Conservation (phyloP, 352 stramenopile genomes). For the Pythium coloratum region DNA sequence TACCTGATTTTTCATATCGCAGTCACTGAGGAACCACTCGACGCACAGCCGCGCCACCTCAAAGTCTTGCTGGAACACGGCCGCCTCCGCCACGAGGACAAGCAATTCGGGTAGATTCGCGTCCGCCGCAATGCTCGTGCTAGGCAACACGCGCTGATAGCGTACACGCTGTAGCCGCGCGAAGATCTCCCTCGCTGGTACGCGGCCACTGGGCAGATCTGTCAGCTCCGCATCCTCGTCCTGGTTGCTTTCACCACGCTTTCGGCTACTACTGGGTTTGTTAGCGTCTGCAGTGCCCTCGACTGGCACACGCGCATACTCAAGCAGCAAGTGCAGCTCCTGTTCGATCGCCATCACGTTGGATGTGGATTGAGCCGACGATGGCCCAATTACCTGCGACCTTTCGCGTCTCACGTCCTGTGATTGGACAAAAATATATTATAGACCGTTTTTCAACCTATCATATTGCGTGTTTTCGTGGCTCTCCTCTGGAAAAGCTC, state of each 20-base stretch:
- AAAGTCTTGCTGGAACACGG: constrained; percentile 68
- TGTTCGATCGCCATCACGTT: constrained; percentile 50
- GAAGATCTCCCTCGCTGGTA: constrained; percentile 39
- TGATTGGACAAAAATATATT: constrained; percentile 71
- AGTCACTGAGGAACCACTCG: constrained; percentile 74
- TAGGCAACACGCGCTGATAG: constrained; percentile 40
- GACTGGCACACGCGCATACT: constrained; percentile 34
- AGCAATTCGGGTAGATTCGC: constrained; percentile 72
- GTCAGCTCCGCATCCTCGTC: neutral
- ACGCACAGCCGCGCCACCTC: constrained; percentile 49
- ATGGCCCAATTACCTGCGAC: constrained; percentile 22
- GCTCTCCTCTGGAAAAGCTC: neutral
- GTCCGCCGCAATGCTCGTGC: constrained; percentile 21
- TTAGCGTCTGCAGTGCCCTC: constrained; percentile 8
- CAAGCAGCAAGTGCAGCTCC: constrained; percentile 51
- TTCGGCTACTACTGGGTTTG: constrained; percentile 17
- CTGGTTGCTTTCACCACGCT: neutral
- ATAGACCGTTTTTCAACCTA: constrained; percentile 42
- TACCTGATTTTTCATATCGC: constrained; percentile 74
- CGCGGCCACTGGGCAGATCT: constrained; percentile 6
- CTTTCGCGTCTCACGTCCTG: constrained; percentile 28
- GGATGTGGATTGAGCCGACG: neutral
- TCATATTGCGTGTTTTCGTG: constrained; percentile 18
- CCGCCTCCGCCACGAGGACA: constrained; percentile 70
- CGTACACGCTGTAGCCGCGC: constrained; percentile 32